Percentiles rank a stretch among this genome's conserved stretches.
Evolutionary conservation across 768 basidiomycete genomes (phyloP).

Genomic region (Hygrocybe coccinea): DNA sequence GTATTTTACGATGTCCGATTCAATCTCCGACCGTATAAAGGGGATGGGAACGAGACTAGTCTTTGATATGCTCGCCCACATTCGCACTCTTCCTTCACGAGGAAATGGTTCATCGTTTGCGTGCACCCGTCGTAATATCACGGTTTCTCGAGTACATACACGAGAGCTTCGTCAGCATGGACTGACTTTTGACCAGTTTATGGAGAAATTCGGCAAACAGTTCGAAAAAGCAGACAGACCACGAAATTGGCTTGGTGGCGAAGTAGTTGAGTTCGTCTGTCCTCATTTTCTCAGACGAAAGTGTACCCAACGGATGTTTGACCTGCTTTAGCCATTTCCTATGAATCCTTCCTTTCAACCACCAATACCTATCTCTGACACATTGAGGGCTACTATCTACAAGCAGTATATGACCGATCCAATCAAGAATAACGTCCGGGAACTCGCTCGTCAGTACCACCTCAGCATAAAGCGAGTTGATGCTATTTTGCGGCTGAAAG

Average conservation of each 20-base stretch:
- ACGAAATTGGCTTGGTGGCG: slow-evolving; percentile 58
- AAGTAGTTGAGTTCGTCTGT: slow-evolving; percentile 46
- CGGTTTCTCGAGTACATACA: slow-evolving; percentile 18
- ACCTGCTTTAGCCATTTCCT: slow-evolving; percentile 66
- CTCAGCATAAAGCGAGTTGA: slow-evolving; percentile 76
- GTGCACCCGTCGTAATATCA: slow-evolving; percentile 23
- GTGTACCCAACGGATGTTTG: background rate
- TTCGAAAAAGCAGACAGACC: slow-evolving; percentile 44
- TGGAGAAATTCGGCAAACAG: slow-evolving; percentile 36
- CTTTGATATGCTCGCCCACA: background rate
- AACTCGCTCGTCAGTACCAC: slow-evolving; percentile 56
- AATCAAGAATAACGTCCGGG: slow-evolving; percentile 48
- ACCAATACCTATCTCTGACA: slow-evolving; percentile 68
- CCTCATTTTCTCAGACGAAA: background rate
- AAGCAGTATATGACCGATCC: slow-evolving; percentile 57
- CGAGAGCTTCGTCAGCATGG: background rate
- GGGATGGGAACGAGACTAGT: background rate
- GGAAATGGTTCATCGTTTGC: background rate
- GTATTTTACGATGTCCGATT: too few relatives aligned
- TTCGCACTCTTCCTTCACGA: background rate
- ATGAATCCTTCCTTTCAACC: slow-evolving; percentile 82
- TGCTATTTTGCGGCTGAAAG: slow-evolving; percentile 79
- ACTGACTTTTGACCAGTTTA: slow-evolving; percentile 34
- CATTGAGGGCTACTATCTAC: slow-evolving; percentile 54
- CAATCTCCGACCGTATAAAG: too few relatives aligned